phyloP scores from a whole-genome alignment of 139 green algal species.

The Parachlorella kessleri region DNA sequence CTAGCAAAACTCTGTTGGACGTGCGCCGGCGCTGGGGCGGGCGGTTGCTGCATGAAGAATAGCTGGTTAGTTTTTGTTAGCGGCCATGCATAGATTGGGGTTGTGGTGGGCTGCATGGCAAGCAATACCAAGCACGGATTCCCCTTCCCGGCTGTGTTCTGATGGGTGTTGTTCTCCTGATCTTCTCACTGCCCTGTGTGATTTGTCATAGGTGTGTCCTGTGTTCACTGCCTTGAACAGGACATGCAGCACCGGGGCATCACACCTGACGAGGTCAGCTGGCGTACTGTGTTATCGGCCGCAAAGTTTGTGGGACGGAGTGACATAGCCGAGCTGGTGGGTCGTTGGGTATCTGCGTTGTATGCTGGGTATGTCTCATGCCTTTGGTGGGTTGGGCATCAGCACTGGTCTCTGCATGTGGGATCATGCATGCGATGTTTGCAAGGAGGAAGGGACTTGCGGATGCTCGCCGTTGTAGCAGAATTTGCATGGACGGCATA shows the following conservation, averaged over 20 bases:
- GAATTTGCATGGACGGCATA: too few species aligned
- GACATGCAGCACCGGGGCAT: neutral
- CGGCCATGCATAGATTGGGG: neutral
- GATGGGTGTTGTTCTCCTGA: neutral
- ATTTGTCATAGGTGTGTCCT: constrained; percentile 1
- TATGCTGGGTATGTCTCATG: too few species aligned
- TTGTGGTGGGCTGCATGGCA: neutral
- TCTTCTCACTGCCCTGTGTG: neutral
- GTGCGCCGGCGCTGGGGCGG: too few species aligned
- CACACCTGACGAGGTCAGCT: constrained; percentile 9
- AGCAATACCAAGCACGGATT: neutral
- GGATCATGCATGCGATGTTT: too few species aligned
- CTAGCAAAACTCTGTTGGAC: too few species aligned
- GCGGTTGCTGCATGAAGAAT: too few species aligned
- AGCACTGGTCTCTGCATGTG: too few species aligned
- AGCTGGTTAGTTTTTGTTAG: too few species aligned
- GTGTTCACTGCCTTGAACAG: neutral
- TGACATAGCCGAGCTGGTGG: neutral
- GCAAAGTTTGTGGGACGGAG: neutral
- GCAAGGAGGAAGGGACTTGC: too few species aligned
- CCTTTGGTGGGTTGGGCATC: too few species aligned
- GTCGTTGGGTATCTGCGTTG: too few species aligned
- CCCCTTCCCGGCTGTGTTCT: neutral
- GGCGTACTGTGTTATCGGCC: constrained; percentile 21
- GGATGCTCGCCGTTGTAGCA: too few species aligned